A percentile compares a stretch with the other conserved stretches of the same genome.
Conservation (phyloP, 306 rosid genomes). For the Comarum palustre region DNA sequence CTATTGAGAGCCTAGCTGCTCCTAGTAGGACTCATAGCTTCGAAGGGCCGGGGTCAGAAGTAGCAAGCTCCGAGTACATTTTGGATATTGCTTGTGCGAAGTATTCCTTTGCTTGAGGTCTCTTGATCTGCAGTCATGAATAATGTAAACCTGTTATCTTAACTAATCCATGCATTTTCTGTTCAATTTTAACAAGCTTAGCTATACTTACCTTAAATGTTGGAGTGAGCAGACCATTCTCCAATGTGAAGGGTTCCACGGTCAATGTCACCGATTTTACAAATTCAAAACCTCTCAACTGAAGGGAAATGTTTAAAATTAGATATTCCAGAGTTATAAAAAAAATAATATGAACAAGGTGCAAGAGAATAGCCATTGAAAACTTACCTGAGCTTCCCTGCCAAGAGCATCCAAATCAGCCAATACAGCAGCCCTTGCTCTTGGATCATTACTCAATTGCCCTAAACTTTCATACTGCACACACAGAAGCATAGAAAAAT, state of each 20-base stretch:
- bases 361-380: constrained; percentile 8
- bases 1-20: constrained; percentile 3
- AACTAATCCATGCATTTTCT: not conserved
- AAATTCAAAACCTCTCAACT: constrained; percentile 96
- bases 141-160: constrained; percentile 7
- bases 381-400: constrained; percentile 76
- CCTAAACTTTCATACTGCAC: constrained; percentile 58
- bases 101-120: constrained; percentile 87
- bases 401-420: constrained; percentile 88
- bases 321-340: constrained; percentile 6
- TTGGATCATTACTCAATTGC: constrained; percentile 84
- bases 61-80: constrained; percentile 73
- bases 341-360: not conserved
- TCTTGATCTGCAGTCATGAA: constrained; percentile 59
- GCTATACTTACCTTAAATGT: constrained; percentile 76
- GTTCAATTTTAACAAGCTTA: not conserved
- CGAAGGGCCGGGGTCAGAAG: constrained; percentile 44
- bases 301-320: constrained; percentile 31
- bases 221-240: constrained; percentile 89
- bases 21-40: constrained; percentile 26
- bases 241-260: constrained; percentile 72
- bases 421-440: constrained; percentile 70
- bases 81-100: constrained; percentile 59
- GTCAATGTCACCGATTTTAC: constrained; percentile 75
- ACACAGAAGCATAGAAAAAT: constrained; percentile 17